phyloP scores from a whole-genome alignment of 73 alveolate genomes.

The Stentor roeselii region DNA sequence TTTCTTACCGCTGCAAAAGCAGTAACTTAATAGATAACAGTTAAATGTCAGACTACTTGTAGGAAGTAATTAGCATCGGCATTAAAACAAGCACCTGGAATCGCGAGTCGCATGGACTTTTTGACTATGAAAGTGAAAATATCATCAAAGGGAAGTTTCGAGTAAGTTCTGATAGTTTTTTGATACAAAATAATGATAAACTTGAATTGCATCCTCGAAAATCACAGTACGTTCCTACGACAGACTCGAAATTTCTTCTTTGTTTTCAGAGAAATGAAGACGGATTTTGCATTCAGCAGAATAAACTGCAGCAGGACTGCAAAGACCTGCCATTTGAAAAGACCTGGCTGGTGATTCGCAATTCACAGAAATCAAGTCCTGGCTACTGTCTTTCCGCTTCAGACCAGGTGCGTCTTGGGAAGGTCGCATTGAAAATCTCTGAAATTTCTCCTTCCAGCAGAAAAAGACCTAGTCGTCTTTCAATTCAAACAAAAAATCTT shows the following conservation, averaged over 20 bases:
- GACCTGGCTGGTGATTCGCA: background rate
- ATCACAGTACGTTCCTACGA: background rate
- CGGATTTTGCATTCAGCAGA: background rate
- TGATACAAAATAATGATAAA: background rate
- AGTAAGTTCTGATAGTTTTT: background rate
- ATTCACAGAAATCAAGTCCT: too few relatives aligned
- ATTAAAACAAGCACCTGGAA: slow-evolving; percentile 29
- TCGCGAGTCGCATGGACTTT: slow-evolving; percentile 32
- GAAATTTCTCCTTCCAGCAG: background rate
- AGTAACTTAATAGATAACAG: background rate
- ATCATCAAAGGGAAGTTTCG: background rate
- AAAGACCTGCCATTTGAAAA: background rate
- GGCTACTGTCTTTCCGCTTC: background rate
- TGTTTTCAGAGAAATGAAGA: background rate
- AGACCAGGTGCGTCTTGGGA: background rate
- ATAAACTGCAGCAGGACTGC: background rate
- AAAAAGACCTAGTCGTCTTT: background rate
- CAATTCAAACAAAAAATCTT: background rate
- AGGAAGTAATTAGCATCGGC: background rate
- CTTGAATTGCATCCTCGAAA: background rate
- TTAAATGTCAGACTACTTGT: background rate
- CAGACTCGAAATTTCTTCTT: background rate
- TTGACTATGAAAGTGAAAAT: slow-evolving; percentile 25
- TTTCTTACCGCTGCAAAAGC: slow-evolving; percentile 49
- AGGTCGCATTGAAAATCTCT: background rate